Evolutionary conservation across 129 eudicot genomes (phyloP).

Genomic region (Centella asiatica): DNA sequence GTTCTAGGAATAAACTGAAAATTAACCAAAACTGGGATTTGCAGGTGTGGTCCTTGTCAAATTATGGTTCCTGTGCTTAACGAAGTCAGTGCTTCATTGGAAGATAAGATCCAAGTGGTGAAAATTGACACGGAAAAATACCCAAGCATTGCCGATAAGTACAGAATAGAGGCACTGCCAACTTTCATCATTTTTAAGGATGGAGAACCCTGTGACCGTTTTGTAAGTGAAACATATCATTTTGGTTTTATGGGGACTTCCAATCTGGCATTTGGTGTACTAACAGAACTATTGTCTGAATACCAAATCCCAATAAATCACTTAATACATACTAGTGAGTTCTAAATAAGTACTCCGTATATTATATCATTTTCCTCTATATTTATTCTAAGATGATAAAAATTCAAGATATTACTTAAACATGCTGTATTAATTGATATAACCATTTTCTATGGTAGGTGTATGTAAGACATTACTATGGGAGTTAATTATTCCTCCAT

Average conservation of each 20-base stretch:
- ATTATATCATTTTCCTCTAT: no score
- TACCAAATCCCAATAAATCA: no score
- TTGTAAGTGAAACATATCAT: slow-evolving; percentile 51
- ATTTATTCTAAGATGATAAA: no score
- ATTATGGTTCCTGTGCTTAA: slow-evolving; percentile 84
- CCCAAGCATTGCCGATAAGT: slow-evolving; percentile 70
- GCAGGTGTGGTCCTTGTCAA: slow-evolving; percentile 99
- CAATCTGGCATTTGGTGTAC: background rate
- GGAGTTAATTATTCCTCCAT: no score
- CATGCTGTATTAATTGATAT: no score
- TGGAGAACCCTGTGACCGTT: slow-evolving; percentile 78
- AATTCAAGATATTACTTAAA: no score
- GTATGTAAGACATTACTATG: no score
- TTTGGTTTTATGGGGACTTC: background rate
- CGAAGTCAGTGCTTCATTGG: slow-evolving; percentile 59
- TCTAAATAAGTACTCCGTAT: no score
- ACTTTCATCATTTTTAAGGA: slow-evolving; percentile 88
- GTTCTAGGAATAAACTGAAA: no score
- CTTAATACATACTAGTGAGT: no score
- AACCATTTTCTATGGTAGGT: no score
- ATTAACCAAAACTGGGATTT: slow-evolving; percentile 1
- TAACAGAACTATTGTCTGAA: no score
- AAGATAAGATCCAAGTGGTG: slow-evolving; percentile 63
- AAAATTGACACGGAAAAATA: slow-evolving; percentile 95
- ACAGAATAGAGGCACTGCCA: slow-evolving; percentile 84